phyloP scores from a whole-genome alignment of 805 yeast species.

The Ogataea parapolymorpha region DNA sequence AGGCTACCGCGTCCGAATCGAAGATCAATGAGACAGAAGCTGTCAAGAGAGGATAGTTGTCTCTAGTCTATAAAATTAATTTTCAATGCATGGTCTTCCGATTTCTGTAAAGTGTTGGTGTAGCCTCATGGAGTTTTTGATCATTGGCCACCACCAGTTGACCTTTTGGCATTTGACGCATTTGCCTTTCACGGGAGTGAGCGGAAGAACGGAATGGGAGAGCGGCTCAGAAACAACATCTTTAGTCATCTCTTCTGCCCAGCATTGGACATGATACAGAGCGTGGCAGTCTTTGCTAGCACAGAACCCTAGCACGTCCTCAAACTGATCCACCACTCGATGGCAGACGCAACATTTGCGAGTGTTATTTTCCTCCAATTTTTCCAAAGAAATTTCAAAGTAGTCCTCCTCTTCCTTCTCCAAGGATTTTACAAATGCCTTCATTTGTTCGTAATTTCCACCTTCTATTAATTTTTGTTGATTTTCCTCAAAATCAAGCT shows the following conservation, averaged over 20 bases:
- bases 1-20: conserved; percentile 21
- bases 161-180: conserved; percentile 24
- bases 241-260: conserved; percentile 21
- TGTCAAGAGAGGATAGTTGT: conserved; percentile 20
- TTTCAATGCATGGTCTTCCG: not conserved
- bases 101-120: conserved; percentile 4
- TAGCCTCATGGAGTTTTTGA: conserved; percentile 22
- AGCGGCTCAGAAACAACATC: conserved; percentile 5
- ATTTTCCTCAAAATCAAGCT: conserved; percentile 8
- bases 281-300: conserved; percentile 25
- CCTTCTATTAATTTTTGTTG: conserved; percentile 16
- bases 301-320: conserved; percentile 25
- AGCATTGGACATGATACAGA: conserved; percentile 36
- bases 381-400: conserved; percentile 15
- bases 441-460: conserved; percentile 32
- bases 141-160: conserved; percentile 30
- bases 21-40: conserved; percentile 29
- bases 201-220: conserved; percentile 8
- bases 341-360: conserved; percentile 17
- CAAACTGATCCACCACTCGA: conserved; percentile 14
- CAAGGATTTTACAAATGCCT: conserved; percentile 16
- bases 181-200: conserved; percentile 28
- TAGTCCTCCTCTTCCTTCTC: conserved; percentile 13
- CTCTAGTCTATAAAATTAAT: not conserved
- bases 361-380: conserved; percentile 6